Evolutionary conservation across 257 asterid species (phyloP), one percentile per base, ranked within the genome.

Genomic region (Capsicum chinense): DNA sequence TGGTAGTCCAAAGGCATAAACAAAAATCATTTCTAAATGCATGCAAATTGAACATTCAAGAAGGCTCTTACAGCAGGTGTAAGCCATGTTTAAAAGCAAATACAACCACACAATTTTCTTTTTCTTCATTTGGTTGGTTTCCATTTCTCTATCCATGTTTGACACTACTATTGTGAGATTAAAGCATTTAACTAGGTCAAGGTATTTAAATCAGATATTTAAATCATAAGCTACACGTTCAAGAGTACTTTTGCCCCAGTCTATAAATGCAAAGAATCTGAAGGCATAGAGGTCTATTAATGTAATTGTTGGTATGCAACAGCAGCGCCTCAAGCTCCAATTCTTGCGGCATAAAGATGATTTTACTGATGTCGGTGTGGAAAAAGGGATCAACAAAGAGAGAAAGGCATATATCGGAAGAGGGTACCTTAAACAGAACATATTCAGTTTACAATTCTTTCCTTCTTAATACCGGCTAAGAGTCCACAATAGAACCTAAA

Each of bases 91-190:
- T 47, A 4, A 63, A 39, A 63, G 33, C 52, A 21, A 76, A 74
- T 19, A 50, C 19, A 73, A 17, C 44, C 17, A 74, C 8, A 0
- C 80, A 73, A 17, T 48, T 17, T 7, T 6, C 80, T 5, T 48
- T 73, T 73, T 73, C 76, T 76, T 52, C 47, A 19, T 47, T 26
- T 74, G 44, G 54, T 74, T 74, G 81, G 60, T 16, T 76, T 76
- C 47, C 7, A 42, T 16, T 76, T 76, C 47, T 21, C 62, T 7
- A 76, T 76, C 63, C 81, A 52, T 19, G 47, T 8, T 21, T 74
- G 21, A 74, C 50, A 62, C 62, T 50, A 74, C 47, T 21, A 76
- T 15, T 74, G 81, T 74, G 26, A 52, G 62, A 26, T 73, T 19
- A 76, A 33, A 26, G 48, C 15, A 52, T 52, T 76, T 76, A 48